Percentiles rank a stretch among this genome's conserved stretches.
Evolutionary conservation across 345 rosid genomes (phyloP).

Genomic region (Brassica juncea): DNA sequence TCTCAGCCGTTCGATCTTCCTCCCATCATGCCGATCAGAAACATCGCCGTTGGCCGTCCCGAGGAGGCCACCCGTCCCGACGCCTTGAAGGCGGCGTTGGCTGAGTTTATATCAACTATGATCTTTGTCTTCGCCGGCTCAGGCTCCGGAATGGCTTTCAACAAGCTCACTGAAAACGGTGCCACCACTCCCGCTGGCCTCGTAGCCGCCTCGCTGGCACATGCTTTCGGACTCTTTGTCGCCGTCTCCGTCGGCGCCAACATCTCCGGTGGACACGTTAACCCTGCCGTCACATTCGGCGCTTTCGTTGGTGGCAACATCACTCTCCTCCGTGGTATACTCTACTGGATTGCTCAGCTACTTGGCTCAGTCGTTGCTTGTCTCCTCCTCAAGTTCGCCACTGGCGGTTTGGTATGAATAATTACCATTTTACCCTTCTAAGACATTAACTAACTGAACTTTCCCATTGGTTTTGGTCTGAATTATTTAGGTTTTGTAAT

Average conservation of each 20-base stretch:
- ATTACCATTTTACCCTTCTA: not conserved
- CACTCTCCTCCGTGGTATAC: conserved; percentile 79
- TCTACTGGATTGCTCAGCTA: conserved; percentile 90
- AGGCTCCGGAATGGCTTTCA: conserved; percentile 94
- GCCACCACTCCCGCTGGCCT: conserved; percentile 80
- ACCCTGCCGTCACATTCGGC: conserved; percentile 91
- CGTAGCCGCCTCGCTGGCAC: conserved; percentile 73
- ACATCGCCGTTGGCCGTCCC: conserved; percentile 76
- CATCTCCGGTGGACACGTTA: conserved; percentile 95
- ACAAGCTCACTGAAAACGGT: conserved; percentile 72
- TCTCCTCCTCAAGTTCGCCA: conserved; percentile 73
- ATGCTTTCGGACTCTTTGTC: conserved; percentile 76
- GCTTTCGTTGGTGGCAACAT: conserved; percentile 87
- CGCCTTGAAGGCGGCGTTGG: conserved; percentile 73
- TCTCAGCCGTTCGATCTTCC: conserved; percentile 29
- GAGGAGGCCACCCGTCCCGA: conserved; percentile 68
- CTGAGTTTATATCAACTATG: conserved; percentile 82
- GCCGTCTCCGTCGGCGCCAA: conserved; percentile 79
- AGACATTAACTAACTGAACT: too few species aligned
- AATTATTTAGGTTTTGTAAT: not conserved
- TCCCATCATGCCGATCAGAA: conserved; percentile 74
- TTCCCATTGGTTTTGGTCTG: not conserved
- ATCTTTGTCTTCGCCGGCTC: conserved; percentile 89
- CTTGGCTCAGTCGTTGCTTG: conserved; percentile 85
- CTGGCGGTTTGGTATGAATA: conserved; percentile 64